Evolutionary conservation across 805 yeast species (phyloP).

Genomic region (Dipodascus geniculatus): DNA sequence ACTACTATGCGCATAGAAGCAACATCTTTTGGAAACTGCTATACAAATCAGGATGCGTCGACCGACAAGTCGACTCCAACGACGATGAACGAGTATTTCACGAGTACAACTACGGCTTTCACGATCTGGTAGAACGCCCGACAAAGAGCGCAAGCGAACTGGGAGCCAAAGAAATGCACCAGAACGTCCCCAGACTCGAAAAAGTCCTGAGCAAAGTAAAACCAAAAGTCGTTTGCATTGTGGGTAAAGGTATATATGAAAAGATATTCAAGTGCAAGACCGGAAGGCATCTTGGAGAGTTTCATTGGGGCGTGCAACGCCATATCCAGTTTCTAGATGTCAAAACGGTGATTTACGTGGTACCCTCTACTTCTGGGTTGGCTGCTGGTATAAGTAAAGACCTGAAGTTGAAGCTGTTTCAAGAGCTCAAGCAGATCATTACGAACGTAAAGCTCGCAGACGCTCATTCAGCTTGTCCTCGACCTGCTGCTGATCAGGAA

Average conservation of each 20-base stretch:
- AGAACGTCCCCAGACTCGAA: slow-evolving; percentile 42
- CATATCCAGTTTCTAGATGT: slow-evolving; percentile 17
- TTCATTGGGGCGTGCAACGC: slow-evolving; percentile 43
- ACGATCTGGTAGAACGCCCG: slow-evolving; percentile 57
- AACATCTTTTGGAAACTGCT: slow-evolving; percentile 60
- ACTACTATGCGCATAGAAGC: slow-evolving; percentile 61
- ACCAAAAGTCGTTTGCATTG: slow-evolving; percentile 40
- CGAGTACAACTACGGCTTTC: slow-evolving; percentile 47
- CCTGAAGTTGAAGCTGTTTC: not conserved
- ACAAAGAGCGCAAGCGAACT: slow-evolving; percentile 49
- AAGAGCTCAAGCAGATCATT: not conserved
- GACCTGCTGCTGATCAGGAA: slow-evolving; percentile 43
- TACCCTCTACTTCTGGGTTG: slow-evolving; percentile 66
- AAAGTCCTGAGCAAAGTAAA: slow-evolving; percentile 29
- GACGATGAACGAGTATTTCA: slow-evolving; percentile 34
- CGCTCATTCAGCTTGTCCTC: slow-evolving; percentile 86
- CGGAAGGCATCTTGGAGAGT: slow-evolving; percentile 26
- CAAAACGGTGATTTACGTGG: slow-evolving; percentile 36
- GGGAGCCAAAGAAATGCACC: slow-evolving; percentile 37
- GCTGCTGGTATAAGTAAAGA: slow-evolving; percentile 20
- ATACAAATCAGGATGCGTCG: slow-evolving; percentile 38
- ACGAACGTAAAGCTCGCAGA: slow-evolving; percentile 67
- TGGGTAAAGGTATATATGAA: slow-evolving; percentile 74
- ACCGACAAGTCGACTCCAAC: slow-evolving; percentile 20
- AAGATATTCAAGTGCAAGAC: slow-evolving; percentile 31